Conservation (phyloP, 495 filamentous ascomycete species). For the Hypoxylon fuscum region DNA sequence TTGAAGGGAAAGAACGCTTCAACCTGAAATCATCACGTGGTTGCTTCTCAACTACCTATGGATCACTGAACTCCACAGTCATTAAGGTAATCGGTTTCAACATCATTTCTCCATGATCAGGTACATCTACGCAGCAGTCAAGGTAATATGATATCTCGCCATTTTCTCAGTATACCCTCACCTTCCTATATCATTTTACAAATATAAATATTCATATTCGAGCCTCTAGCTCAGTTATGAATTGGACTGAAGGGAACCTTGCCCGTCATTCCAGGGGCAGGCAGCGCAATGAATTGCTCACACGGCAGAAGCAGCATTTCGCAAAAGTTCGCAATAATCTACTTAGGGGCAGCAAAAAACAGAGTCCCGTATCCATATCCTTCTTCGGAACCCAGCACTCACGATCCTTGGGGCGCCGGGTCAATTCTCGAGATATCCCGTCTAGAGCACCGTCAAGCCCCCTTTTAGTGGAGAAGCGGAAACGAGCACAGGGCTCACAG, state of each 20-base stretch:
- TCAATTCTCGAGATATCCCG: neutral
- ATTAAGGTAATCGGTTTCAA: too few species aligned
- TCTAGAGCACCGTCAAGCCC: constrained; percentile 15
- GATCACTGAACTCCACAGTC: too few species aligned
- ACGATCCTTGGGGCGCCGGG: neutral
- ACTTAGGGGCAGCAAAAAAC: constrained; percentile 19
- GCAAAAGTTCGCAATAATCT: constrained; percentile 47
- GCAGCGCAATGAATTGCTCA: constrained; percentile 46
- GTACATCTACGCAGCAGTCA: constrained; percentile 1
- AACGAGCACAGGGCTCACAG: constrained; percentile 3
- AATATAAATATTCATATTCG: constrained; percentile 15
- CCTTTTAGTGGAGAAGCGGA: constrained; percentile 19
- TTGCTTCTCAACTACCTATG: neutral
- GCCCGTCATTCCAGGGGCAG: constrained; percentile 47
- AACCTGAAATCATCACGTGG: neutral
- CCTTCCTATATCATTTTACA: neutral
- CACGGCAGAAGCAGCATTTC: constrained; percentile 53
- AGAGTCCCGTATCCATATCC: constrained; percentile 38
- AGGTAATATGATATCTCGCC: constrained; percentile 14
- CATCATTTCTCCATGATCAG: neutral
- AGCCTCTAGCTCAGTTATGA: constrained; percentile 43
- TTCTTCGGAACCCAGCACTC: constrained; percentile 27
- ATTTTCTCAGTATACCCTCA: constrained; percentile 7
- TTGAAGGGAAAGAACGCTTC: neutral
- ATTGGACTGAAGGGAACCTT: constrained; percentile 58